phyloP scores from a whole-genome alignment of 2,329 filamentous ascomycete genomes.

The Alternaria gaisen region DNA sequence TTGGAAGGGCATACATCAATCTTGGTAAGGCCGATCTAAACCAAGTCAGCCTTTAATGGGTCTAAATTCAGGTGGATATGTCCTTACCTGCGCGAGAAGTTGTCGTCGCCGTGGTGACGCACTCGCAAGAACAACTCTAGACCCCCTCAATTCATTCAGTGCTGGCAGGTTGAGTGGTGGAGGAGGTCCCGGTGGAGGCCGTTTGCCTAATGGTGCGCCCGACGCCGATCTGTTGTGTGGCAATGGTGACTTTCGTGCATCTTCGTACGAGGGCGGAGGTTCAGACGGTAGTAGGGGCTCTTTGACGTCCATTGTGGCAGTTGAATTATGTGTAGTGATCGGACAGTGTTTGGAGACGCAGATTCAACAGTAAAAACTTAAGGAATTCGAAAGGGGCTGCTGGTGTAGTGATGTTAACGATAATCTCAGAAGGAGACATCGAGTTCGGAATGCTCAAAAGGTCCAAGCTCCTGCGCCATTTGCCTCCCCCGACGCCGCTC shows the following conservation, averaged over 20 bases:
- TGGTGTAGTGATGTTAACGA: neutral
- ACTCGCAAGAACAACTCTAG: constrained; percentile 88
- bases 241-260: constrained; percentile 38
- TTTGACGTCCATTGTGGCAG: constrained; percentile 18
- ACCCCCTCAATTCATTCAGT: constrained; percentile 76
- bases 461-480: constrained; percentile 8
- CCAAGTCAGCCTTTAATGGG: neutral
- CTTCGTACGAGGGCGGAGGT: constrained; percentile 56
- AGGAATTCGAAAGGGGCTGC: neutral
- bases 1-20: constrained; percentile 86
- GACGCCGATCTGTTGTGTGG: constrained; percentile 28
- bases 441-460: constrained; percentile 3
- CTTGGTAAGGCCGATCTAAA: constrained; percentile 78
- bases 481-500: neutral
- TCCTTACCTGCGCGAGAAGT: constrained; percentile 75
- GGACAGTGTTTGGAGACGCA: neutral
- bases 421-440: neutral
- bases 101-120: constrained; percentile 85
- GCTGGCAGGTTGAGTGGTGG: constrained; percentile 81
- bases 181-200: constrained; percentile 54
- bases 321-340: neutral
- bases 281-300: constrained; percentile 44
- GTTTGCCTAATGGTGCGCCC: constrained; percentile 23
- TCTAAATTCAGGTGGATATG: neutral
- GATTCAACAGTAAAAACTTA: neutral